A percentile compares a stretch with the other conserved stretches of the same genome.
Evolutionary conservation across 2,329 filamentous ascomycete species (phyloP).

Genomic region (Beauveria australis): DNA sequence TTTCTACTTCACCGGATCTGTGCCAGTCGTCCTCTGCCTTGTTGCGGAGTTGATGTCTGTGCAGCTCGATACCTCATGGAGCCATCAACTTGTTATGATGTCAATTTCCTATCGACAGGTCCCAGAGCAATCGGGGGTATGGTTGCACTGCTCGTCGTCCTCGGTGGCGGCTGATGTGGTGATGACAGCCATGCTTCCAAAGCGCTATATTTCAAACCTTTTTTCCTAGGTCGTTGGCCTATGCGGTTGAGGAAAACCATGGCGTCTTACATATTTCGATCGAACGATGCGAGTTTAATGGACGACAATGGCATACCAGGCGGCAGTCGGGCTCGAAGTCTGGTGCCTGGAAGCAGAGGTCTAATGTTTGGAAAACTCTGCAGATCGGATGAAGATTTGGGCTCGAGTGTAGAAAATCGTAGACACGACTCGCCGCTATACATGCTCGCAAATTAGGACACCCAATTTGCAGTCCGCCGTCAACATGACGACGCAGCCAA

Average conservation of each 20-base stretch:
- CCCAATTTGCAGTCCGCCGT: no score
- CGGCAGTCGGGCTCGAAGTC: not conserved
- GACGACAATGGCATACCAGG: no score
- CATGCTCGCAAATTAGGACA: no score
- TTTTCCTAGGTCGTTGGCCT: conserved; percentile 83
- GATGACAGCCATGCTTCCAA: conserved; percentile 43
- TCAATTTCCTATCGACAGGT: conserved; percentile 94
- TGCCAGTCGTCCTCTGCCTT: conserved; percentile 68
- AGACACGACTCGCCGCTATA: no score
- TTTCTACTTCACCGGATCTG: conserved; percentile 60
- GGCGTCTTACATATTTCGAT: conserved; percentile 23
- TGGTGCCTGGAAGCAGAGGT: not conserved
- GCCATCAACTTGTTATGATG: conserved; percentile 67
- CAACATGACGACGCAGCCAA: no score
- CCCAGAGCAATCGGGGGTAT: conserved; percentile 64
- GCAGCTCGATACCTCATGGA: conserved; percentile 84
- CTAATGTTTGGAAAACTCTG: no score
- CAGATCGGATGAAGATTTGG: no score
- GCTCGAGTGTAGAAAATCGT: no score
- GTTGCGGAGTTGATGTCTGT: conserved; percentile 63
- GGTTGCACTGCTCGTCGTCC: conserved; percentile 58
- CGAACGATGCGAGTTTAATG: not conserved
- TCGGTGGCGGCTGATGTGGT: conserved; percentile 53
- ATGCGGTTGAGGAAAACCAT: conserved; percentile 93
- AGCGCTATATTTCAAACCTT: conserved; percentile 83